phyloP scores from a whole-genome alignment of 2,329 filamentous ascomycete species.

The Xylaria sp. region DNA sequence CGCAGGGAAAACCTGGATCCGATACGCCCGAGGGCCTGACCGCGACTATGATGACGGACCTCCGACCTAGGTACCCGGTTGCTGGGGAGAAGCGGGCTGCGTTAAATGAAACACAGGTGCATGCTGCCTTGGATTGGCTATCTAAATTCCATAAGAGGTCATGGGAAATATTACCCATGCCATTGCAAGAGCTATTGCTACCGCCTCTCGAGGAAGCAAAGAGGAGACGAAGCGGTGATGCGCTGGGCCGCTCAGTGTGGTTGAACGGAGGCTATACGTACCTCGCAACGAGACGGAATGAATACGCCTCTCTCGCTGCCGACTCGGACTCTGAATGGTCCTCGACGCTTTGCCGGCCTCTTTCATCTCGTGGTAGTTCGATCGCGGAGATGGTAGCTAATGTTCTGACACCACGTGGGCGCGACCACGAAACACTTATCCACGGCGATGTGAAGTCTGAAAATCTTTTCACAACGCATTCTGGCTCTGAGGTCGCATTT shows the following conservation, averaged over 20 bases:
- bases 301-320: constrained; percentile 55
- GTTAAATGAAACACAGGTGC: constrained; percentile 54
- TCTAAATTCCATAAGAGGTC: constrained; percentile 64
- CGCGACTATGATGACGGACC: constrained; percentile 63
- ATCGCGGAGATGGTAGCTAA: constrained; percentile 59
- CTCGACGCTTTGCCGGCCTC: constrained; percentile 50
- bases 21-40: constrained; percentile 47
- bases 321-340: constrained; percentile 63
- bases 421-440: constrained; percentile 59
- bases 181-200: constrained; percentile 48
- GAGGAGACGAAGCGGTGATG: constrained; percentile 22
- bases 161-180: constrained; percentile 46
- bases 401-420: constrained; percentile 53
- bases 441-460: constrained; percentile 75
- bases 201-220: constrained; percentile 61
- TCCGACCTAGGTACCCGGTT: constrained; percentile 59
- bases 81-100: constrained; percentile 59
- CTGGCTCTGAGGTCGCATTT: constrained; percentile 61
- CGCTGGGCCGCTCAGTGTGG: constrained; percentile 53
- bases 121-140: constrained; percentile 65
- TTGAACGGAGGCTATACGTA: constrained; percentile 73
- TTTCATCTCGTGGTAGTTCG: constrained; percentile 39
- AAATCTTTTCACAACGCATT: constrained; percentile 64
- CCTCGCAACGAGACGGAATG: constrained; percentile 64
- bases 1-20: constrained; percentile 30